Percentiles rank a stretch among this genome's conserved stretches.
phyloP scores from a whole-genome alignment of 495 filamentous ascomycete species.

The Penicillium waksmanii region DNA sequence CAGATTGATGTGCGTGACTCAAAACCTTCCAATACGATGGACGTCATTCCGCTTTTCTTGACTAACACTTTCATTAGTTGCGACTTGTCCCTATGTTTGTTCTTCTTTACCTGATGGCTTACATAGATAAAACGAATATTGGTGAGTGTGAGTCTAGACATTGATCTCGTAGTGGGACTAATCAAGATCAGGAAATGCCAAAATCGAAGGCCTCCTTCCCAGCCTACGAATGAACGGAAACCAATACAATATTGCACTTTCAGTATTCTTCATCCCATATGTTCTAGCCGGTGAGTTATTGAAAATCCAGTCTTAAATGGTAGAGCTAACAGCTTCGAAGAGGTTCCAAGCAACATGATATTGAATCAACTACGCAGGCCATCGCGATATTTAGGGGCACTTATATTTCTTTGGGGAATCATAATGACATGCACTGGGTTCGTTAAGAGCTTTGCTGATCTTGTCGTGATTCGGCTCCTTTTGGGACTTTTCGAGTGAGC shows the following conservation, averaged over 20 bases:
- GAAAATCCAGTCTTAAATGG: too few relatives aligned
- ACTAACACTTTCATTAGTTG: neutral
- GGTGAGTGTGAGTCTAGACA: neutral
- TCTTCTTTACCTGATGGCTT: conserved; percentile 14
- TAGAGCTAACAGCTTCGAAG: conserved; percentile 6
- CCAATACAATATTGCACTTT: conserved; percentile 38
- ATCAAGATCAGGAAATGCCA: conserved; percentile 21
- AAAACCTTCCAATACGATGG: neutral
- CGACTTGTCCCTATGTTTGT: conserved; percentile 16
- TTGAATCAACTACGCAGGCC: conserved; percentile 22
- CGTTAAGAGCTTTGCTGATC: conserved; percentile 37
- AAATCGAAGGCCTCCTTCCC: conserved; percentile 24
- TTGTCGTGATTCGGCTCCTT: conserved; percentile 22
- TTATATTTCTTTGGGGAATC: conserved; percentile 43
- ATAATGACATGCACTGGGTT: conserved; percentile 50
- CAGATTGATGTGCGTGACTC: neutral
- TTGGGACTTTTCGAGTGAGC: conserved; percentile 33
- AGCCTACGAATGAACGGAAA: conserved; percentile 11
- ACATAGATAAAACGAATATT: conserved; percentile 12
- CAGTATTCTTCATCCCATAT: conserved; percentile 46
- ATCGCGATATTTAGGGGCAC: conserved; percentile 21
- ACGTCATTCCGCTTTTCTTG: neutral
- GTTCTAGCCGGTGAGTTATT: conserved; percentile 20
- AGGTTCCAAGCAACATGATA: conserved; percentile 32
- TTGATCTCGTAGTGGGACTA: neutral